Evolutionary conservation across 768 basidiomycete species (phyloP).

Genomic region (Podaxis sp.): DNA sequence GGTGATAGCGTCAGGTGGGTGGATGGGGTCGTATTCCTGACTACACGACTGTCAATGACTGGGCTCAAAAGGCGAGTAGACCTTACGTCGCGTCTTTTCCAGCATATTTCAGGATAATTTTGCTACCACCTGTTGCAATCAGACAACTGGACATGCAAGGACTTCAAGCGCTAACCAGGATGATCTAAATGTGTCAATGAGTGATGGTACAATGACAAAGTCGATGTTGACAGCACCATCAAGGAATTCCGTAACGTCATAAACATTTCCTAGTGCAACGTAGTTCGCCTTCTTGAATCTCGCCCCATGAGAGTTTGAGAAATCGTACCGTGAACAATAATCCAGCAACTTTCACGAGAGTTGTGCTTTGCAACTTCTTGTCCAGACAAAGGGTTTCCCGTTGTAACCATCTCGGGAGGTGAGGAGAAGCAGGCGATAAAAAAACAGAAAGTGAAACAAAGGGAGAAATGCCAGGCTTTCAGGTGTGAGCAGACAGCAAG

Average conservation of each 20-base stretch:
- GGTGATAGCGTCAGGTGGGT: slow-evolving; percentile 80
- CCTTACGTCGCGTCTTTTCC: slow-evolving; percentile 87
- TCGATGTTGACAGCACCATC: slow-evolving; percentile 45
- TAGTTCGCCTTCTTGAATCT: neutral
- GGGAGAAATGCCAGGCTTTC: neutral
- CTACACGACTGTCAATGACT: slow-evolving; percentile 31
- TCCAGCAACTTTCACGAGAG: slow-evolving; percentile 41
- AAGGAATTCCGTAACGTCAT: slow-evolving; percentile 79
- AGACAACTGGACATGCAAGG: neutral
- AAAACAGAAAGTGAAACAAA: neutral
- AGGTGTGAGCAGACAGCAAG: neutral
- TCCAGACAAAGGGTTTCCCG: slow-evolving; percentile 23
- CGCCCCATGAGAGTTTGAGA: neutral
- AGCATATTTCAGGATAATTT: slow-evolving; percentile 84
- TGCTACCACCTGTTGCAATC: slow-evolving; percentile 61
- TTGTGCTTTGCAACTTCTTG: slow-evolving; percentile 32
- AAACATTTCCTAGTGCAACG: slow-evolving; percentile 54
- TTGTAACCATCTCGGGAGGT: slow-evolving; percentile 26
- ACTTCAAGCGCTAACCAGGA: slow-evolving; percentile 43
- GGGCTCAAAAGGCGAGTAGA: neutral
- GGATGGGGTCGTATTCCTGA: slow-evolving; percentile 84
- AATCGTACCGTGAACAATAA: slow-evolving; percentile 74
- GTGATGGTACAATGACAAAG: neutral
- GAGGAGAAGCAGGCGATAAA: neutral
- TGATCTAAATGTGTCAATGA: slow-evolving; percentile 47